Conservation (phyloP, 2,329 filamentous ascomycete genomes). For the Keithomyces neogunnii region DNA sequence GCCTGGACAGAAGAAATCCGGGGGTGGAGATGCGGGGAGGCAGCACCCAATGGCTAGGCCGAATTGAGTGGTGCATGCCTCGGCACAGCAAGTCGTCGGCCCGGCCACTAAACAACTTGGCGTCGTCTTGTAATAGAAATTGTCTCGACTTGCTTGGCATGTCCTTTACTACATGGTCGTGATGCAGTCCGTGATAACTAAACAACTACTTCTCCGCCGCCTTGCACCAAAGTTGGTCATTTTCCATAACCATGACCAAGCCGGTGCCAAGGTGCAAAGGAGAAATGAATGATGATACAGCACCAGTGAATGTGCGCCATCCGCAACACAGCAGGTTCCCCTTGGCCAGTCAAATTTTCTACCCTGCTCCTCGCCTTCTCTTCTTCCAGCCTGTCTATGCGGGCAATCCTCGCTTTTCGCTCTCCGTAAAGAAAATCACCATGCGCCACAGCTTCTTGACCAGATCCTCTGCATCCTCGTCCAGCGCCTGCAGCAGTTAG, state of each 20-base stretch:
- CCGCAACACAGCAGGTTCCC: not conserved
- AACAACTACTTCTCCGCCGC: too few relatives aligned
- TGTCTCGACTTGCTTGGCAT: too few relatives aligned
- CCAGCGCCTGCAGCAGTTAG: conserved; percentile 57
- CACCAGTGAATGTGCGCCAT: not conserved
- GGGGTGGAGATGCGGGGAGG: not conserved
- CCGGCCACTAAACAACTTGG: not conserved
- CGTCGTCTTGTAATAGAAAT: not conserved
- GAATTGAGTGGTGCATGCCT: not conserved
- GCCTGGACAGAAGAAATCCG: not conserved
- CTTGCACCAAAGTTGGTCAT: too few relatives aligned
- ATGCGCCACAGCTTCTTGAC: conserved; percentile 98
- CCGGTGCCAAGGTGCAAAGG: too few relatives aligned
- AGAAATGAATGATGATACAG: too few relatives aligned
- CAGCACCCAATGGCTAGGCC: not conserved
- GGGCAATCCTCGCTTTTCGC: conserved; percentile 80
- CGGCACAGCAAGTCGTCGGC: not conserved
- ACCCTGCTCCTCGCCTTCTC: not conserved
- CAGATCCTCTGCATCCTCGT: conserved; percentile 88
- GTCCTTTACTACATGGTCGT: too few relatives aligned
- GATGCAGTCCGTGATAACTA: too few relatives aligned
- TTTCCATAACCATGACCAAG: too few relatives aligned
- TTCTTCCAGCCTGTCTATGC: conserved; percentile 4
- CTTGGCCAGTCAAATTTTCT: not conserved
- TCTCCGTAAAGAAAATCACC: conserved; percentile 96